Percentiles rank a stretch among this genome's conserved stretches.
Evolutionary conservation across 2,329 filamentous ascomycete genomes (phyloP).

Genomic region (Neopestalotiopsis rosae): DNA sequence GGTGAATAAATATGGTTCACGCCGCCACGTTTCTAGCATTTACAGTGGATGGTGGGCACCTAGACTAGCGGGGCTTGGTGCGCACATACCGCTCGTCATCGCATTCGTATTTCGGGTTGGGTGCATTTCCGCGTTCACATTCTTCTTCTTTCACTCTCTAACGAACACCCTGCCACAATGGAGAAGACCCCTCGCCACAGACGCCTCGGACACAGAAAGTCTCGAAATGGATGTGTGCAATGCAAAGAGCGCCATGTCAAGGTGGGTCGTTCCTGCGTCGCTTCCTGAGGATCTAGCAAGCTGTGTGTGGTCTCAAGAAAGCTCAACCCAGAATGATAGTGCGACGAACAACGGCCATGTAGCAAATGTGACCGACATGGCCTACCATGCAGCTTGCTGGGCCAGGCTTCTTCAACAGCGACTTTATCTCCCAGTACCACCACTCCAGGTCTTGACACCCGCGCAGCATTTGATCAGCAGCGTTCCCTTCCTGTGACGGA

Average conservation of each 20-base stretch:
- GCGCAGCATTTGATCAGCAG: background rate
- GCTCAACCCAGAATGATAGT: conserved; percentile 3
- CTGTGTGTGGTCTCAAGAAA: background rate
- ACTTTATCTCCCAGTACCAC: background rate
- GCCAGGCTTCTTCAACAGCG: background rate
- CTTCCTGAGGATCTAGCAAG: background rate
- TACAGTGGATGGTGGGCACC: too few species aligned
- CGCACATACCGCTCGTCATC: background rate
- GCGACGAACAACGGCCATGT: conserved; percentile 16
- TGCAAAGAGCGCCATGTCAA: conserved; percentile 17
- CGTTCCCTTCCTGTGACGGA: background rate
- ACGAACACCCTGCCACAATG: background rate
- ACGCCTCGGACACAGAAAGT: conserved; percentile 17
- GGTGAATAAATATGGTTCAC: too few species aligned
- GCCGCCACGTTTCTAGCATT: too few species aligned
- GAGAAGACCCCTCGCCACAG: background rate
- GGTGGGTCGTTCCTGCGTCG: background rate
- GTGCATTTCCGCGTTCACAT: background rate
- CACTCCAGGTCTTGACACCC: background rate
- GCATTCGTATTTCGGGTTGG: background rate
- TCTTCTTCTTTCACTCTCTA: background rate
- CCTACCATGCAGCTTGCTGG: conserved; percentile 7
- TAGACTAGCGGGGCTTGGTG: too few species aligned
- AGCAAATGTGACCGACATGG: conserved; percentile 15
- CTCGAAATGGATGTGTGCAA: conserved; percentile 12